Percentiles rank a stretch among this genome's conserved stretches.
phyloP scores from a whole-genome alignment of 1,139 yeast species.

The Nakaseomyces delphensis region DNA sequence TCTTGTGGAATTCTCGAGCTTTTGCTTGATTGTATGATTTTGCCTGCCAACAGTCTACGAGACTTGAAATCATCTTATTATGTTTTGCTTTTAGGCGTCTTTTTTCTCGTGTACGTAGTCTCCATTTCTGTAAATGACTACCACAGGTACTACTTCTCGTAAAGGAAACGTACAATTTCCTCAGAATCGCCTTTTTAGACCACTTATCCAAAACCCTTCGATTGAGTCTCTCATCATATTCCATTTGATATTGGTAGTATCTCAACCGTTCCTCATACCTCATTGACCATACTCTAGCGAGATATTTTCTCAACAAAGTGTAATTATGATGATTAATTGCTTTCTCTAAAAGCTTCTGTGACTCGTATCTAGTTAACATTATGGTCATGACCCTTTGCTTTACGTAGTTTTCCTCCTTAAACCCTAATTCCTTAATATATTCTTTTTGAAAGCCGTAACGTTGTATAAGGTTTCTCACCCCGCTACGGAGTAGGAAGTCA shows the following conservation, averaged over 20 bases:
- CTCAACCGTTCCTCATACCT: neutral
- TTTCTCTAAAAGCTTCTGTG: neutral
- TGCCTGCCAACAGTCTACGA: neutral
- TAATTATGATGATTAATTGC: neutral
- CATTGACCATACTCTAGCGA: neutral
- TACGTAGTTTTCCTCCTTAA: neutral
- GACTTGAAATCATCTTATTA: neutral
- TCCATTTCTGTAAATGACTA: neutral
- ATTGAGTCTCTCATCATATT: neutral
- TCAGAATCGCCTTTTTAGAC: neutral
- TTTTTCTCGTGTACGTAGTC: neutral
- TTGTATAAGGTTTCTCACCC: neutral
- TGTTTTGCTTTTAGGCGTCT: neutral
- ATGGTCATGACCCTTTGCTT: neutral
- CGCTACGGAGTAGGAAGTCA: neutral
- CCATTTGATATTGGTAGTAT: neutral
- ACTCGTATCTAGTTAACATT: neutral
- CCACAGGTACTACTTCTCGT: neutral
- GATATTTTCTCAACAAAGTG: neutral
- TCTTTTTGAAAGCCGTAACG: neutral
- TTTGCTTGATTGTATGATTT: neutral
- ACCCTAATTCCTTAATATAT: neutral
- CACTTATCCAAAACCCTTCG: neutral
- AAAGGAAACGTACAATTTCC: neutral
- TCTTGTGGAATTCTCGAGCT: neutral